These are phyloP conservation scores for Abrus pulchellus DNA, from an alignment of 306 rosid genomes.

Conservation along the genomic window DNA sequence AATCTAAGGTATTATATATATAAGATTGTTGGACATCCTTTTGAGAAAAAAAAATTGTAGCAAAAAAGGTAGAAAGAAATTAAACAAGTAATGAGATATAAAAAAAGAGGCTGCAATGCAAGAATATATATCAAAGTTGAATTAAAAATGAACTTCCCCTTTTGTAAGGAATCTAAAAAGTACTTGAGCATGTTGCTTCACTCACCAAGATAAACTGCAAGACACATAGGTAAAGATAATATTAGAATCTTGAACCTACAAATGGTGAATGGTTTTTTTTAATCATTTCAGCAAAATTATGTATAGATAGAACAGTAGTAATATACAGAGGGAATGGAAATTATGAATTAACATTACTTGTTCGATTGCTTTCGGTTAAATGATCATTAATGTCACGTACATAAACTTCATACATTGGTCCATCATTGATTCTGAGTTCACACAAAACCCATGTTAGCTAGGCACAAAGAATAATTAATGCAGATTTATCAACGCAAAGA, in stretches of 20 bases:
- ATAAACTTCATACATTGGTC: not conserved
- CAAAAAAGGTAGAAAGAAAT: too few relatives aligned
- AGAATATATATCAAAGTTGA: not conserved
- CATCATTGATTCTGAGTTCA: not conserved
- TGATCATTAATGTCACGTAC: conserved; percentile 2
- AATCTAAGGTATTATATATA: not conserved
- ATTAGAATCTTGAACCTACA: conserved; percentile 14
- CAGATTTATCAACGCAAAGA: not conserved
- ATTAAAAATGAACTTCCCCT: conserved; percentile 16
- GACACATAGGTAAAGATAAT: not conserved
- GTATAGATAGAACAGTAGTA: not conserved
- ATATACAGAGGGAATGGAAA: not conserved
- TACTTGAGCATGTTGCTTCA: conserved; percentile 10
- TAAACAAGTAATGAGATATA: too few relatives aligned
- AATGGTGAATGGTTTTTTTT: not conserved
- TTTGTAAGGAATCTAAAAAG: conserved; percentile 5
- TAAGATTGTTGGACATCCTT: too few relatives aligned
- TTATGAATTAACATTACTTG: conserved; percentile 12
- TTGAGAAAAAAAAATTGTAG: too few relatives aligned
- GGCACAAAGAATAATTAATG: not conserved
- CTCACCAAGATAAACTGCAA: conserved; percentile 37
- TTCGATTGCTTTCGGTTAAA: not conserved
- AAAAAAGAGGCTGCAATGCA: too few relatives aligned
- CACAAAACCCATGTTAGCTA: not conserved
- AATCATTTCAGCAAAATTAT: not conserved